Base-by-base conservation (phyloP, 208 protist species). In the Leishmania tropica region DNA sequence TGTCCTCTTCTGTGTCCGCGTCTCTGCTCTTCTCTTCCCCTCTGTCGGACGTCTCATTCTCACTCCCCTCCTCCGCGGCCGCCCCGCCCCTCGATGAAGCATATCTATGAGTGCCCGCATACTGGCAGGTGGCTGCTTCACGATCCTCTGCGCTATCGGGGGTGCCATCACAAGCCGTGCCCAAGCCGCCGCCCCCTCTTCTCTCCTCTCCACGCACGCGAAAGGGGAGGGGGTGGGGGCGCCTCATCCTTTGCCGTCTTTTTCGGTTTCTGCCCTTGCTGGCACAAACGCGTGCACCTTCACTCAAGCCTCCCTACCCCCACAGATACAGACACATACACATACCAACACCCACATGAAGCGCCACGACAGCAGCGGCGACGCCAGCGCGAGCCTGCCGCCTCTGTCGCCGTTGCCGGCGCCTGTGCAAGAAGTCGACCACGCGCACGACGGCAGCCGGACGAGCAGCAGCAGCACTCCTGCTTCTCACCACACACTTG, bases 401-500 rank as follows among this genome's bases (percentile, higher is more conserved):
- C 42, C 54, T 2, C 56, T 40, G 10, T 24, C 78, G n/a, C 73
- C 73, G 53, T 60, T 75, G 7, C 31, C 68, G 24, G 60, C 51
- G 3, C 42, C 24, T 31, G 31, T 13, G 8, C 64, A 40, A 19
- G 64, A 64, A 19, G 31, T 19, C 17, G 40, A 35, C n/a, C 62
- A 68, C 62, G 13, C 31, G 47, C 42, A 79, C 53, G 54, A 71
- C 11, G 15, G 48, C 53, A 79, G 73, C 21, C 47, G 53, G 37
- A 53, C 71, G 48, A 76, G 72, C 40, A 42, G 35, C 28, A 15
- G 53, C 35, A 78, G 75, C 42, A 19, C 35, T 65, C 37, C 4
- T 51, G 40, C 53, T 13, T 85, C 81, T 28, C 76, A 81, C 51
- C 76, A 65, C 72, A 85, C 81, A 13, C 56, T 64, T 40, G 81